Evolutionary conservation across 345 rosid genomes (phyloP).

Genomic region (Gossypioides kirkii): DNA sequence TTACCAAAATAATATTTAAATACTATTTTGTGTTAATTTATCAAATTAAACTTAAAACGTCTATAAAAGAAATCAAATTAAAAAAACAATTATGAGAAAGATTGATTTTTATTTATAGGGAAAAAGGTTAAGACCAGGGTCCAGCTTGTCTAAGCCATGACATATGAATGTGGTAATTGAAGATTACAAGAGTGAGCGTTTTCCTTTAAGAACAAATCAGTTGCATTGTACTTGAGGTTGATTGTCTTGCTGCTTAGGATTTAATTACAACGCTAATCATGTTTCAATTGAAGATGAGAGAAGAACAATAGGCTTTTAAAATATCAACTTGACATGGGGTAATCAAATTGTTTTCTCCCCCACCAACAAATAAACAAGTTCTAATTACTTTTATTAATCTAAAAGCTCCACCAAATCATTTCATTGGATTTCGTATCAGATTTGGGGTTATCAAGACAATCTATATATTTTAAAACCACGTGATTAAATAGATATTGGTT

Average conservation of each 20-base stretch:
- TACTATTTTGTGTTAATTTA: no score
- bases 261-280: not conserved
- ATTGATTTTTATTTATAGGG: no score
- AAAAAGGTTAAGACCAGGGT: no score
- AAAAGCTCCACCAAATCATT: not conserved
- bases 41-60: no score
- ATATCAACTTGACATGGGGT: not conserved
- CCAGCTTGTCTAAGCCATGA: not conserved
- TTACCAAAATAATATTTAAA: no score
- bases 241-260: not conserved
- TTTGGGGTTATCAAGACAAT: slow-evolving; percentile 1
- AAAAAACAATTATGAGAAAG: no score
- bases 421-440: slow-evolving; percentile 6
- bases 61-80: no score
- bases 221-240: not conserved
- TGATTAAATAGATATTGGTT: no score
- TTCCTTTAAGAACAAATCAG: not conserved
- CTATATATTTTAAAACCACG: not conserved
- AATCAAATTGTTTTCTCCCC: not conserved
- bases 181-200: not conserved
- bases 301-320: not conserved
- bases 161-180: not conserved
- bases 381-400: not conserved
- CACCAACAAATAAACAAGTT: no score
- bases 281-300: no score